Conservation (phyloP, 2,329 filamentous ascomycete genomes). For the Neopestalotiopsis sp. region DNA sequence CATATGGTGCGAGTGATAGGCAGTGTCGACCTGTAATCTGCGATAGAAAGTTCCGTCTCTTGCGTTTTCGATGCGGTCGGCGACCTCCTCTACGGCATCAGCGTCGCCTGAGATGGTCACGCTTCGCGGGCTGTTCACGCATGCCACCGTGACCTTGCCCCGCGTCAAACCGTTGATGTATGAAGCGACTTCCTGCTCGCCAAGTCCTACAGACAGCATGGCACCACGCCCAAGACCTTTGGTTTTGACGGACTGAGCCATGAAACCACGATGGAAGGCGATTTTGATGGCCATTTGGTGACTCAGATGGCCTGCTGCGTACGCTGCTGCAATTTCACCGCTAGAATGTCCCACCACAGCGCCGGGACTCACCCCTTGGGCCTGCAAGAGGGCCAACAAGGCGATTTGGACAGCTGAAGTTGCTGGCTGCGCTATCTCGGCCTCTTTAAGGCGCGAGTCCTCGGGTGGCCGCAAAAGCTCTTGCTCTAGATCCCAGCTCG, state of each 20-base stretch:
- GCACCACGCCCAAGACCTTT: not conserved
- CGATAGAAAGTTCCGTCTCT: slow-evolving; percentile 32
- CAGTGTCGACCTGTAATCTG: slow-evolving; percentile 30
- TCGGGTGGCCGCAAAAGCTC: not conserved
- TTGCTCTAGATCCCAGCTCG: not conserved
- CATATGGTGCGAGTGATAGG: slow-evolving; percentile 40
- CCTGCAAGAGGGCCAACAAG: slow-evolving; percentile 8
- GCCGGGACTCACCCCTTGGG: slow-evolving; percentile 23
- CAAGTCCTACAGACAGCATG: slow-evolving; percentile 29
- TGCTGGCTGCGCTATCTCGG: slow-evolving; percentile 4
- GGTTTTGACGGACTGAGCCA: not conserved
- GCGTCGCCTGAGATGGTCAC: slow-evolving; percentile 41
- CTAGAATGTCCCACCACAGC: slow-evolving; percentile 32
- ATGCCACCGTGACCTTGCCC: slow-evolving; percentile 1
- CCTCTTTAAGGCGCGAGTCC: not conserved
- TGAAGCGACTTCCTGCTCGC: not conserved
- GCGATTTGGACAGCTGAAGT: slow-evolving; percentile 10
- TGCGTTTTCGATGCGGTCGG: slow-evolving; percentile 25
- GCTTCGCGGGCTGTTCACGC: slow-evolving; percentile 39
- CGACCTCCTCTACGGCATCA: slow-evolving; percentile 31
- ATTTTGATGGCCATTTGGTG: slow-evolving; percentile 27
- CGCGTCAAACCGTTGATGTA: not conserved
- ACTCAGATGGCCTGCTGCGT: slow-evolving; percentile 34
- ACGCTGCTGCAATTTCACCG: slow-evolving; percentile 43
- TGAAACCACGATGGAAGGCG: slow-evolving; percentile 16